A percentile compares a stretch with the other conserved stretches of the same genome.
These are phyloP conservation scores for Magnaporthiopsis poae DNA, from an alignment of 2,329 filamentous ascomycete species.

Conservation along the genomic window DNA sequence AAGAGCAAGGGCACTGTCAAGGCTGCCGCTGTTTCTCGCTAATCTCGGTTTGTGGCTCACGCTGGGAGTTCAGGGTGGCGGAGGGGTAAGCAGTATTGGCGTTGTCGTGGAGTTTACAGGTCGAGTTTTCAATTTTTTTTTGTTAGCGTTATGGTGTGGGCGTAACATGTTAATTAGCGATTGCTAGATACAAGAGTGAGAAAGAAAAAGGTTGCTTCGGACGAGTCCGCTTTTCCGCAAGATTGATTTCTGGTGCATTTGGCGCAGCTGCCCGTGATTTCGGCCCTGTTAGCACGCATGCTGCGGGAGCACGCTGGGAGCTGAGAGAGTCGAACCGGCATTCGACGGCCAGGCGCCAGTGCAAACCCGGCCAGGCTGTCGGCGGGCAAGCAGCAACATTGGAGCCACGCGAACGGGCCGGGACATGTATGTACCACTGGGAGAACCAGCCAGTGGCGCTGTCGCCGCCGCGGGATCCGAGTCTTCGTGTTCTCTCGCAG, in stretches of 20 bases:
- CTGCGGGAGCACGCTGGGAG: too few species aligned
- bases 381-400: conserved; percentile 52
- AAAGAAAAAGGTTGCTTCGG: too few species aligned
- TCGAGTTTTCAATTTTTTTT: too few species aligned
- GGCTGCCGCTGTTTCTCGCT: neutral
- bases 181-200: too few species aligned
- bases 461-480: conserved; percentile 32
- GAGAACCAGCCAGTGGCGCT: conserved; percentile 54
- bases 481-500: conserved; percentile 44
- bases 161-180: too few species aligned
- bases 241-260: too few species aligned
- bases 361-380: conserved; percentile 20
- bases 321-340: conserved; percentile 54
- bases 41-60: neutral
- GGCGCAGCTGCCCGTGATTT: too few species aligned
- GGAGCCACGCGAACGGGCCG: conserved; percentile 54
- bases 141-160: too few species aligned
- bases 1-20: neutral
- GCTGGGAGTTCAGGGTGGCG: neutral
- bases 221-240: too few species aligned
- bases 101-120: too few species aligned
- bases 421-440: conserved; percentile 55
- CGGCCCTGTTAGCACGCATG: too few species aligned
- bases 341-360: conserved; percentile 48
- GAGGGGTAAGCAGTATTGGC: neutral